phyloP scores from a whole-genome alignment of 805 yeast species.

The Deakozyma indianensis region DNA sequence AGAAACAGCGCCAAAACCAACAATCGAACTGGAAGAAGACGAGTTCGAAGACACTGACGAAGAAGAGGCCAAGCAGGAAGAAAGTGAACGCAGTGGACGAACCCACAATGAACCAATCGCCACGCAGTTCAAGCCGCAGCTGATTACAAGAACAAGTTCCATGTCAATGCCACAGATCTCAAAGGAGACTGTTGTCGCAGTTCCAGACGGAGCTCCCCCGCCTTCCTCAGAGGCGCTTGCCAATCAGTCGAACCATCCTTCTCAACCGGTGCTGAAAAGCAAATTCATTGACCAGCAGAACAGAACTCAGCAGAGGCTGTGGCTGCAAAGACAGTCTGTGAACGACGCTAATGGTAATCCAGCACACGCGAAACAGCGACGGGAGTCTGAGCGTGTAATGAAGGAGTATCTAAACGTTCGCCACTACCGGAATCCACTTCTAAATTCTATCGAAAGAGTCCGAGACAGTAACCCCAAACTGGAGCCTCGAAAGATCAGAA shows the following conservation, averaged over 20 bases:
- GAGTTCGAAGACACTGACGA: background rate
- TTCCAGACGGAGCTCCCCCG: background rate
- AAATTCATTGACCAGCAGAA: constrained; percentile 1
- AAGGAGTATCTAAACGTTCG: background rate
- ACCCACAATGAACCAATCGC: background rate
- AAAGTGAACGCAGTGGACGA: background rate
- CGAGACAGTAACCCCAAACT: background rate
- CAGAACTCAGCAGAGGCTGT: background rate
- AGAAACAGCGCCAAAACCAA: background rate
- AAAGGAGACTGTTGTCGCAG: background rate
- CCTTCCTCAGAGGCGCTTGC: background rate
- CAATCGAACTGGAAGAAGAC: background rate
- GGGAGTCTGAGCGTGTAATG: background rate
- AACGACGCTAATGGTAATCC: background rate
- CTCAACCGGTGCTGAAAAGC: background rate
- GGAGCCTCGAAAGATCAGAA: background rate
- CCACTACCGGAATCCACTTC: background rate
- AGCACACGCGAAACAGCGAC: background rate
- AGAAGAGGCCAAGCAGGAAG: background rate
- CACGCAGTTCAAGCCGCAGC: background rate
- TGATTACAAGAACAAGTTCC: background rate
- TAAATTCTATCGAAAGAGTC: background rate
- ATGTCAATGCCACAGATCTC: background rate
- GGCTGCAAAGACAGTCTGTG: background rate
- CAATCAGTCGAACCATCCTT: background rate